Evolutionary conservation across 129 eudicot species (phyloP).

Genomic region (Glebionis coronaria): DNA sequence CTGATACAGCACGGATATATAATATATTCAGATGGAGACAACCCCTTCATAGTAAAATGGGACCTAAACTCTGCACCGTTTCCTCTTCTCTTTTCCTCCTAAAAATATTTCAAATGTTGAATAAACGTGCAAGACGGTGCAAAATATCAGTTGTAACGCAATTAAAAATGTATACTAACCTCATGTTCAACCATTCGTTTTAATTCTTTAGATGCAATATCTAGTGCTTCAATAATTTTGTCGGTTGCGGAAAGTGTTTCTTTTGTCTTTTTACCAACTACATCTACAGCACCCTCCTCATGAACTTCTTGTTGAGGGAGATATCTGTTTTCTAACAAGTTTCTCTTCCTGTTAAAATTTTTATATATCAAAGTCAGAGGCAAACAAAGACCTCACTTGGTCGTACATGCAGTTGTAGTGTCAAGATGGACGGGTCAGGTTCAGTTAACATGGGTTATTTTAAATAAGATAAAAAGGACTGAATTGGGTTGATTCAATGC

Average conservation of each 20-base stretch:
- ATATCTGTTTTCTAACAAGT: conserved; percentile 59
- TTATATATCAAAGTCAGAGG: conserved; percentile 2
- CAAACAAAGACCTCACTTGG: neutral
- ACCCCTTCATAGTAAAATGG: conserved; percentile 73
- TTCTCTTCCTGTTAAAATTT: conserved; percentile 88
- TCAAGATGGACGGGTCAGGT: neutral
- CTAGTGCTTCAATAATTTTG: conserved; percentile 87
- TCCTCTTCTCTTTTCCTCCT: conserved; percentile 77
- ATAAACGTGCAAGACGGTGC: neutral
- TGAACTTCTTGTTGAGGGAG: conserved; percentile 84
- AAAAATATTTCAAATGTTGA: neutral
- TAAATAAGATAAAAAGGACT: neutral
- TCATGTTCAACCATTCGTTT: conserved; percentile 88
- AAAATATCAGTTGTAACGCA: neutral
- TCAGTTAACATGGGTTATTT: neutral
- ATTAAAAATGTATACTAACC: conserved; percentile 31
- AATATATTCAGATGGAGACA: conserved; percentile 67
- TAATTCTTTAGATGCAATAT: conserved; percentile 69
- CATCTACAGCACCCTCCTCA: conserved; percentile 84
- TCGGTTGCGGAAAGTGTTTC: conserved; percentile 89
- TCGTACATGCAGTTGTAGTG: neutral
- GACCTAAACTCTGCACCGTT: conserved; percentile 52
- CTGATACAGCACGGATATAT: conserved; percentile 82
- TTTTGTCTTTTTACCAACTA: conserved; percentile 89
- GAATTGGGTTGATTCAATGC: too few species aligned